Conservation (phyloP, 1,284 basidiomycete genomes). For the Acaromyces ingoldii region DNA sequence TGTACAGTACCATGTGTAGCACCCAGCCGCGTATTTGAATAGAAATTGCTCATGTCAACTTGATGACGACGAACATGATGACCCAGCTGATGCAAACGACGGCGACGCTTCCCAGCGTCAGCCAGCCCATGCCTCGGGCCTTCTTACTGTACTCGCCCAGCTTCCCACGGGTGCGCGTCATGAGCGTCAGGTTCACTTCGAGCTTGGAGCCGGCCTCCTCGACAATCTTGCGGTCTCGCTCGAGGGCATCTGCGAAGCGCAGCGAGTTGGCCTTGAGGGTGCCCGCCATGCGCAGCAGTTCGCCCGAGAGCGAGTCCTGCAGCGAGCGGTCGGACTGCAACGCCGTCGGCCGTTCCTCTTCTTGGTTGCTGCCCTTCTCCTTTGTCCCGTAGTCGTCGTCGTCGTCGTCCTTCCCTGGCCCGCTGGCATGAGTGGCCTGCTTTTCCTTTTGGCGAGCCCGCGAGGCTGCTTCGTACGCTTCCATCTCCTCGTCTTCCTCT, state of each 20-base stretch:
- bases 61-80: slow-evolving; percentile 47
- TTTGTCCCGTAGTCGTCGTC: too few species aligned
- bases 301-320: slow-evolving; percentile 45
- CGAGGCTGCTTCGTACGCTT: too few species aligned
- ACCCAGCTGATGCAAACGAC: slow-evolving; percentile 46
- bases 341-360: slow-evolving; percentile 2
- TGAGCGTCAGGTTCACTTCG: slow-evolving; percentile 39
- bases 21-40: too few species aligned
- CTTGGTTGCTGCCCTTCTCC: not conserved
- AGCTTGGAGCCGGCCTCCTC: slow-evolving; percentile 38
- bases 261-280: slow-evolving; percentile 42
- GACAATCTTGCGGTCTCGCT: slow-evolving; percentile 44
- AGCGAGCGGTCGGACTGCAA: slow-evolving; percentile 34
- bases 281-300: slow-evolving; percentile 48
- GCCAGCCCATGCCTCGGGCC: slow-evolving; percentile 48
- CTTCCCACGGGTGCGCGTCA: slow-evolving; percentile 47
- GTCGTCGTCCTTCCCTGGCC: too few species aligned
- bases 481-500: too few species aligned
- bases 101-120: slow-evolving; percentile 38
- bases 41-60: slow-evolving; percentile 24
- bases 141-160: slow-evolving; percentile 44
- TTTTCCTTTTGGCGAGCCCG: too few species aligned
- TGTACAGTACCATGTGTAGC: too few species aligned
- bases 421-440: too few species aligned
- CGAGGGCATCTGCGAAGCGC: slow-evolving; percentile 43